These are phyloP conservation scores for Parastagonospora avenae DNA, from an alignment of 2,329 filamentous ascomycete species.

Conservation along the genomic window DNA sequence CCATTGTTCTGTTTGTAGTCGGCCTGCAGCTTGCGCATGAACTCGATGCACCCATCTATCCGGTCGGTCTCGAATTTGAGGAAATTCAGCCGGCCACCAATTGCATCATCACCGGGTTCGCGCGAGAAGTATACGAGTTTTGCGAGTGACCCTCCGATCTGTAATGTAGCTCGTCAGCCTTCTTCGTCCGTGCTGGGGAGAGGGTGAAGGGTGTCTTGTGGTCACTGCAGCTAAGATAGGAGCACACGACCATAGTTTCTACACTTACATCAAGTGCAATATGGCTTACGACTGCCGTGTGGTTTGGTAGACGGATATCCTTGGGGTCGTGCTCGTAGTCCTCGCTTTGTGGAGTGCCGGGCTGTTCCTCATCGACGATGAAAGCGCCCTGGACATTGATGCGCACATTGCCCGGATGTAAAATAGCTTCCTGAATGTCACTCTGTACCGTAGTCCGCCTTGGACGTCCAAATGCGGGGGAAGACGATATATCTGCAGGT, in stretches of 20 bases:
- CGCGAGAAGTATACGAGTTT: conserved; percentile 98
- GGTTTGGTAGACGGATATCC: conserved; percentile 94
- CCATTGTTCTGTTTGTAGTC: conserved; percentile 80
- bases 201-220: neutral
- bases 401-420: conserved; percentile 72
- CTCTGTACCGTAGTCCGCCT: conserved; percentile 40
- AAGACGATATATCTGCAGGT: conserved; percentile 20
- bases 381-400: conserved; percentile 98
- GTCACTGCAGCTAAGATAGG: conserved; percentile 7
- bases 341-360: conserved; percentile 56
- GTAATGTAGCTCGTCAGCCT: neutral
- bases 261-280: conserved; percentile 88
- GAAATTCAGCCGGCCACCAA: conserved; percentile 91
- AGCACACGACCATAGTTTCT: conserved; percentile 16
- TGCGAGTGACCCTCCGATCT: conserved; percentile 94
- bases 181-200: neutral
- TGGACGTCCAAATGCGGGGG: conserved; percentile 24
- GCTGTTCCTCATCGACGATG: conserved; percentile 77
- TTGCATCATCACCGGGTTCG: conserved; percentile 77
- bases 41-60: conserved; percentile 91
- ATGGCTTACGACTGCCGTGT: conserved; percentile 93
- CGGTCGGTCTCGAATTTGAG: conserved; percentile 94
- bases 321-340: conserved; percentile 75
- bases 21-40: conserved; percentile 83
- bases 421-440: conserved; percentile 59